Evolutionary conservation across 2,329 filamentous ascomycete genomes (phyloP).

Genomic region (Hymenoscyphus scutula): DNA sequence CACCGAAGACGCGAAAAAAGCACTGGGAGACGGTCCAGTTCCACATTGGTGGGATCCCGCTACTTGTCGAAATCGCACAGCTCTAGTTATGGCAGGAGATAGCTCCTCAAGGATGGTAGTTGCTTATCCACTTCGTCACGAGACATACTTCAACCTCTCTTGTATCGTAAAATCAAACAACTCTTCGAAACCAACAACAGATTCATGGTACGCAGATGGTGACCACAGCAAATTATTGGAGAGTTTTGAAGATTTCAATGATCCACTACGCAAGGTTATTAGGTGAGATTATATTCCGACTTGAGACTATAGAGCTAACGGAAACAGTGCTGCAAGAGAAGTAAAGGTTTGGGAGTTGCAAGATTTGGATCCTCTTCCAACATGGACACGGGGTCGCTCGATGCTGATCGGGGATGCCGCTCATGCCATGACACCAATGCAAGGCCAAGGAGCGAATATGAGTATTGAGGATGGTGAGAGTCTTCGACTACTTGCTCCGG

Average conservation of each 20-base stretch:
- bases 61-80: background rate
- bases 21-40: background rate
- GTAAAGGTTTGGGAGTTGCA: conserved; percentile 1
- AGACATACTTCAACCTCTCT: background rate
- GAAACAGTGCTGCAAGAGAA: background rate
- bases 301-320: background rate
- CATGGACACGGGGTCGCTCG: conserved; percentile 4
- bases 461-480: background rate
- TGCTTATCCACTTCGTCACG: background rate
- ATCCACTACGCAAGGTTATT: background rate
- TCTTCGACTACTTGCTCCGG: background rate
- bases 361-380: conserved; percentile 3
- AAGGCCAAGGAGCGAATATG: conserved; percentile 7
- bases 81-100: background rate
- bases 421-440: conserved; percentile 5
- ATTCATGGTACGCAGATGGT: background rate
- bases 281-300: background rate
- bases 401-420: conserved; percentile 9
- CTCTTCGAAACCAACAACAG: background rate
- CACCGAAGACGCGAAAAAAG: background rate
- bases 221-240: background rate
- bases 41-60: background rate
- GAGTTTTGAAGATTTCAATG: background rate
- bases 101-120: background rate
- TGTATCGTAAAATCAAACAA: background rate